A percentile compares a stretch with the other conserved stretches of the same genome.
Conservation (phyloP, 306 rosid genomes). For the Myrica gale region DNA sequence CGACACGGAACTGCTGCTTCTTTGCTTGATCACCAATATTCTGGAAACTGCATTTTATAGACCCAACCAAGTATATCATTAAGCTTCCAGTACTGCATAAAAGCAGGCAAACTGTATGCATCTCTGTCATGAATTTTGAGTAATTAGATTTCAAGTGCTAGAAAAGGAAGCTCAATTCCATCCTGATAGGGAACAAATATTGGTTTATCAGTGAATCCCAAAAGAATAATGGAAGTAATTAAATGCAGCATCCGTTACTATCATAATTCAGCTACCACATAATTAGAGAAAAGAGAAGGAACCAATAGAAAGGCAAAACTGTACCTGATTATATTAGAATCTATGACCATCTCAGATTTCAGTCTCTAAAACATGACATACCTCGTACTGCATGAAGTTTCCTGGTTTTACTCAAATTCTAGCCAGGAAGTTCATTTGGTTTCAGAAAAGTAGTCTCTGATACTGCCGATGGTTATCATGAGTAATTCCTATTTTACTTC, state of each 20-base stretch:
- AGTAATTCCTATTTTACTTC: background rate
- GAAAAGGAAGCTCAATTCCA: constrained; percentile 12
- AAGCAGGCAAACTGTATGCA: background rate
- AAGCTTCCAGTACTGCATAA: too few species aligned
- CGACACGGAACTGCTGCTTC: background rate
- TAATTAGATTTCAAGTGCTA: constrained; percentile 32
- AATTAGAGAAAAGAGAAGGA: background rate
- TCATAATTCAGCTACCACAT: too few species aligned
- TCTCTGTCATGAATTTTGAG: background rate
- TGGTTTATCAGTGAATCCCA: too few species aligned
- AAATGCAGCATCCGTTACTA: too few species aligned
- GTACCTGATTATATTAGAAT: too few species aligned
- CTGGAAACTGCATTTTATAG: background rate
- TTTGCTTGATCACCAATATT: constrained; percentile 22
- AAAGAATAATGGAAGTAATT: too few species aligned
- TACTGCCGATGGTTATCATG: background rate
- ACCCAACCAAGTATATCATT: background rate
- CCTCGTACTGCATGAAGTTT: background rate
- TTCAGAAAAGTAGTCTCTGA: background rate
- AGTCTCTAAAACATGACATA: background rate
- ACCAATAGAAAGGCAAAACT: background rate
- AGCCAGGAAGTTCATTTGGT: background rate
- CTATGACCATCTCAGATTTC: background rate
- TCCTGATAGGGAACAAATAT: too few species aligned
- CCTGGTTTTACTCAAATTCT: background rate